phyloP scores from a whole-genome alignment of 768 basidiomycete genomes.

The Chlorophyllum brunneum region DNA sequence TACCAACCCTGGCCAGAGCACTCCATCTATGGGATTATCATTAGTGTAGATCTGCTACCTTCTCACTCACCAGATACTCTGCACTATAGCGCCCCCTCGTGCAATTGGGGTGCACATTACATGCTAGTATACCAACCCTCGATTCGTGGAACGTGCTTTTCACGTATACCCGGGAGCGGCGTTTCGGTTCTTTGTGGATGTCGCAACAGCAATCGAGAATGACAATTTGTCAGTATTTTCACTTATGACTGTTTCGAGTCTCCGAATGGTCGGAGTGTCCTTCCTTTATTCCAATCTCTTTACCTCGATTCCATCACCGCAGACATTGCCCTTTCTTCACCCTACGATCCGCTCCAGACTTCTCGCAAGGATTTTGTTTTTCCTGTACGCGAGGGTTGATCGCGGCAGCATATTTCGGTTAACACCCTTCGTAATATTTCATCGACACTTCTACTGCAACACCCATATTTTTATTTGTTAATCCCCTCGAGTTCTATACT shows the following conservation, averaged over 20 bases:
- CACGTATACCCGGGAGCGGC: slow-evolving; percentile 25
- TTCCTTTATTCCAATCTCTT: slow-evolving; percentile 19
- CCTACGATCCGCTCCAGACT: slow-evolving; percentile 19
- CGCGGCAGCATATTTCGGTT: slow-evolving; percentile 27
- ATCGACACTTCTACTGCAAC: background rate
- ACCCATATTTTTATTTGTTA: slow-evolving; percentile 26
- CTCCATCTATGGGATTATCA: slow-evolving; percentile 17
- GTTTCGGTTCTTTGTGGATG: slow-evolving; percentile 24
- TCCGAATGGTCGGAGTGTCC: background rate
- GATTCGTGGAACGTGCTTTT: slow-evolving; percentile 24
- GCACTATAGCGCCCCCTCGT: slow-evolving; percentile 23
- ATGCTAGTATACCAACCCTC: slow-evolving; percentile 27
- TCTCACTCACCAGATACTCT: slow-evolving; percentile 28
- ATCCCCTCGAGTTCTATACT: slow-evolving; percentile 28
- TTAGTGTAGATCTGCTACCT: slow-evolving; percentile 22
- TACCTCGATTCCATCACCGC: slow-evolving; percentile 19
- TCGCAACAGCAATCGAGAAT: background rate
- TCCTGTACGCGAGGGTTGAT: slow-evolving; percentile 30
- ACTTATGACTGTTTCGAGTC: background rate
- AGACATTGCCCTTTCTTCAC: slow-evolving; percentile 25
- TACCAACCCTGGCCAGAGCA: slow-evolving; percentile 17
- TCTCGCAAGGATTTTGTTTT: slow-evolving; percentile 30
- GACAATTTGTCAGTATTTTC: background rate
- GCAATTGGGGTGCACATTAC: slow-evolving; percentile 28
- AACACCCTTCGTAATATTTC: background rate